These are phyloP conservation scores for Stentor coeruleus DNA, from an alignment of 73 alveolate species.

Conservation along the genomic window DNA sequence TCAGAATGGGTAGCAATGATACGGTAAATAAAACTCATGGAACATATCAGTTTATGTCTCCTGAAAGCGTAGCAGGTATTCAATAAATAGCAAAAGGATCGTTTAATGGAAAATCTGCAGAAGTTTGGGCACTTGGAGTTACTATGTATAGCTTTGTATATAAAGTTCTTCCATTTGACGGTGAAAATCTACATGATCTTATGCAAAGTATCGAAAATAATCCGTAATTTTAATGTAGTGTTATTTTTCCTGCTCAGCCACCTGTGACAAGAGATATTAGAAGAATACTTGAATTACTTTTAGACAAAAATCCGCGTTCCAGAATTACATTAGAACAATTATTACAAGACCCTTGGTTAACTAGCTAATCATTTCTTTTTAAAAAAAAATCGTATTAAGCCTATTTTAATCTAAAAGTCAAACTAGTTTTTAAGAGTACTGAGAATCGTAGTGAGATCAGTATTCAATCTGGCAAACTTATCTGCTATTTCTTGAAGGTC, in stretches of 20 bases:
- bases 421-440: too few species aligned
- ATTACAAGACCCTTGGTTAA: too few species aligned
- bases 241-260: neutral
- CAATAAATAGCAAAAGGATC: neutral
- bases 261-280: neutral
- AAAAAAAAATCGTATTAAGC: too few species aligned
- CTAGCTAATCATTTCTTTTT: too few species aligned
- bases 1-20: conserved; percentile 36
- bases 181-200: neutral
- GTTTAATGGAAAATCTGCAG: conserved; percentile 33
- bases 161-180: conserved; percentile 33
- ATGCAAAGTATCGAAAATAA: neutral
- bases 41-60: conserved; percentile 55
- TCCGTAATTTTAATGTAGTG: neutral
- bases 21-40: conserved; percentile 33
- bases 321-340: conserved; percentile 2
- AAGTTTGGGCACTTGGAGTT: conserved; percentile 56
- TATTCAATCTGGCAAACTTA: too few species aligned
- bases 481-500: too few species aligned
- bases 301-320: conserved; percentile 13
- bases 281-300: neutral
- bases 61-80: conserved; percentile 32
- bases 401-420: too few species aligned
- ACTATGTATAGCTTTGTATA: conserved; percentile 37
- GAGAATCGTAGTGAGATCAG: too few species aligned